phyloP scores from a whole-genome alignment of 441 rosid genomes.

The Geranium incanum region DNA sequence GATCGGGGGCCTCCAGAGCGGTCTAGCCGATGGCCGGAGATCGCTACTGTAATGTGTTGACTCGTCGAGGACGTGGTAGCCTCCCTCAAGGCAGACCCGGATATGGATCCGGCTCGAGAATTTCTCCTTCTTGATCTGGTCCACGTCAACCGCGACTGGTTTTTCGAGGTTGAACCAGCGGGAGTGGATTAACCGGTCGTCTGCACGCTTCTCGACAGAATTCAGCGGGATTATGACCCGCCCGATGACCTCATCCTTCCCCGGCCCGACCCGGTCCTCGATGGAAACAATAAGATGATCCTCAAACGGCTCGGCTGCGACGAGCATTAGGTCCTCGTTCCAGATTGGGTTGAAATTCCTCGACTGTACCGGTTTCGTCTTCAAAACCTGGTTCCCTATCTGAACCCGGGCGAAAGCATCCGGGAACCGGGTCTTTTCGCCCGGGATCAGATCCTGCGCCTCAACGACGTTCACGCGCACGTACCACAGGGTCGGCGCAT shows the following conservation, averaged over 20 bases:
- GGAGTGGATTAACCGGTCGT: conserved; percentile 65
- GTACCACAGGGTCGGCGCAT: conserved; percentile 84
- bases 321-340: conserved; percentile 92
- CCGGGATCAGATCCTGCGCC: conserved; percentile 77
- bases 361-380: conserved; percentile 79
- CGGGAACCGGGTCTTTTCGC: conserved; percentile 69
- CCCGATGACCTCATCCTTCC: conserved; percentile 80
- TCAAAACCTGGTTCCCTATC: conserved; percentile 73
- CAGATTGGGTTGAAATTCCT: conserved; percentile 64
- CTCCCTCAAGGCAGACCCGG: conserved; percentile 89
- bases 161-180: conserved; percentile 87
- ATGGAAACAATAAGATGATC: conserved; percentile 71
- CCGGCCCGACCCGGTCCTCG: conserved; percentile 74
- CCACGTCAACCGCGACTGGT: conserved; percentile 70
- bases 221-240: conserved; percentile 67
- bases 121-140: conserved; percentile 78
- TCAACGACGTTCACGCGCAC: conserved; percentile 76
- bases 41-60: conserved; percentile 92
- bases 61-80: conserved; percentile 89
- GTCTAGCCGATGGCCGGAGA: conserved; percentile 88
- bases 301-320: conserved; percentile 82
- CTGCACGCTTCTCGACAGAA: conserved; percentile 74
- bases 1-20: conserved; percentile 80
- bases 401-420: conserved; percentile 80
- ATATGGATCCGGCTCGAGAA: conserved; percentile 81